These are phyloP conservation scores for Oropetium thomaeum DNA, from an alignment of 176 grass and related monocot species.

Conservation along the genomic window DNA sequence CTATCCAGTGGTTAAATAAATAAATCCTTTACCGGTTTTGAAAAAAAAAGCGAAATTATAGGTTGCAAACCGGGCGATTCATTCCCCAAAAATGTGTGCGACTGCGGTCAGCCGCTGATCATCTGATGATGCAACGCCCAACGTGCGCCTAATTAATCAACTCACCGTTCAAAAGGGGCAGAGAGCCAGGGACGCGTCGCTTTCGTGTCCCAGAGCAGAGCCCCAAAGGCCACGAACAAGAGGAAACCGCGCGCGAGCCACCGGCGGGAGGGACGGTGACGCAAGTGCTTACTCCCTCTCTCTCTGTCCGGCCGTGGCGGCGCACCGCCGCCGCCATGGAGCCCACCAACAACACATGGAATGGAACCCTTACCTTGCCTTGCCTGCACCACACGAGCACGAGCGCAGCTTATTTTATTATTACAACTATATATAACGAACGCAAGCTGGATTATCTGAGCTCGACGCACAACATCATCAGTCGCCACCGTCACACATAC, in stretches of 20 bases:
- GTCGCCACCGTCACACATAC: neutral
- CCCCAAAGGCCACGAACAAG: neutral
- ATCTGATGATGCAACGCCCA: neutral
- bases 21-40: too few species aligned
- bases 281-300: neutral
- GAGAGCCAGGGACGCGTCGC: neutral
- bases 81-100: too few species aligned
- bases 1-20: too few species aligned
- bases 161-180: neutral
- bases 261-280: neutral
- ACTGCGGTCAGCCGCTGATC: neutral
- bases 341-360: slow-evolving; percentile 29
- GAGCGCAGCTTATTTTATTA: neutral
- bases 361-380: neutral
- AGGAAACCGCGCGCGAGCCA: neutral
- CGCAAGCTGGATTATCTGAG: neutral
- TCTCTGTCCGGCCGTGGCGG: neutral
- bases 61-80: too few species aligned
- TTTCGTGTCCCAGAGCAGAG: slow-evolving; percentile 7
- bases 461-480: neutral
- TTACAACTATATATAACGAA: slow-evolving; percentile 18
- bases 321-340: slow-evolving; percentile 32
- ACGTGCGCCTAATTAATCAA: neutral
- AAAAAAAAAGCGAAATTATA: too few species aligned
- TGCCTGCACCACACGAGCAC: too few species aligned